Conservation (phyloP, 2,329 filamentous ascomycete species). For the Penicillium brevicompactum region DNA sequence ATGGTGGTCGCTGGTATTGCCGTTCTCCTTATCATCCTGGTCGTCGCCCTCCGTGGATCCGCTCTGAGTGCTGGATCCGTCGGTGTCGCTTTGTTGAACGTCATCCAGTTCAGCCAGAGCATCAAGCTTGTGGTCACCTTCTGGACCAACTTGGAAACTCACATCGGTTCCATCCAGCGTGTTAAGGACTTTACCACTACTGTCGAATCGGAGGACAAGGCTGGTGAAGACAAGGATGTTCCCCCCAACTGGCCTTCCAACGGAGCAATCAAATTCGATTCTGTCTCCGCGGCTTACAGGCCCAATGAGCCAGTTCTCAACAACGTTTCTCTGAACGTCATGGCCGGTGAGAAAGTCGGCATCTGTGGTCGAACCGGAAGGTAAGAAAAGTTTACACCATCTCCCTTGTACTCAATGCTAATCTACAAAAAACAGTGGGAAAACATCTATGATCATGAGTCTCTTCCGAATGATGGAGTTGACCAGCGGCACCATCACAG, state of each 20-base stretch:
- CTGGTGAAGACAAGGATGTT: conserved; percentile 42
- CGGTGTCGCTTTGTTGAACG: conserved; percentile 56
- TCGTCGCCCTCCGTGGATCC: conserved; percentile 47
- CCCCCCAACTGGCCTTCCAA: conserved; percentile 47
- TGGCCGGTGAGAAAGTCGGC: conserved; percentile 43
- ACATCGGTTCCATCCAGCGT: conserved; percentile 59
- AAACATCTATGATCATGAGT: conserved; percentile 45
- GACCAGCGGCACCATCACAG: conserved; percentile 41
- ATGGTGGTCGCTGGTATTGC: conserved; percentile 54
- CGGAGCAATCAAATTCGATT: conserved; percentile 47
- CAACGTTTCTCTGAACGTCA: conserved; percentile 50
- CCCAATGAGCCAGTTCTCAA: conserved; percentile 43
- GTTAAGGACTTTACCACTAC: conserved; percentile 56
- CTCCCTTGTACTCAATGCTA: background rate
- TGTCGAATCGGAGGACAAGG: conserved; percentile 47
- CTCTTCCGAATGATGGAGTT: conserved; percentile 48
- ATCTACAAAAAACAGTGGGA: conserved; percentile 36
- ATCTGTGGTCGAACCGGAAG: conserved; percentile 46
- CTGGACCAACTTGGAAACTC: conserved; percentile 62
- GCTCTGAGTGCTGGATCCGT: conserved; percentile 51
- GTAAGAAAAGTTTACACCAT: conserved; percentile 17
- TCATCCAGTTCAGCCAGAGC: conserved; percentile 56
- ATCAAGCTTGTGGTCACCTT: conserved; percentile 54
- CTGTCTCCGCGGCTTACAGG: conserved; percentile 49
- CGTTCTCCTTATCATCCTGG: conserved; percentile 51